These are phyloP conservation scores for Plectosphaerella sp. DNA, from an alignment of 2,329 filamentous ascomycete genomes.

Conservation along the genomic window DNA sequence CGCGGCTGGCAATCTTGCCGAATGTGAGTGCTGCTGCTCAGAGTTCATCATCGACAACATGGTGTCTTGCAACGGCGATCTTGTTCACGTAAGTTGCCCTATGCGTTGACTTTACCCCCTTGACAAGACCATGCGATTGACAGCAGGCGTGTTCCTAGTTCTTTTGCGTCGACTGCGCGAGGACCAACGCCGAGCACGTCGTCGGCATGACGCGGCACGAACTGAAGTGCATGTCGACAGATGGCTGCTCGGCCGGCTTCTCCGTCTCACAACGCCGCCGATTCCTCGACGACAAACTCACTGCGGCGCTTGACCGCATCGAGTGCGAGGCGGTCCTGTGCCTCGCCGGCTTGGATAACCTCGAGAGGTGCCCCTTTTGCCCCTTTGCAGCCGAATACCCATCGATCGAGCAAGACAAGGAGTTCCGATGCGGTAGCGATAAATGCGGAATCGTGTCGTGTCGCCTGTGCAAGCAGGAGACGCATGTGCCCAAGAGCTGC, in stretches of 20 bases:
- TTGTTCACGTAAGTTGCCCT: constrained; percentile 38
- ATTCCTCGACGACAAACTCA: constrained; percentile 54
- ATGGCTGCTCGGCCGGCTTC: constrained; percentile 62
- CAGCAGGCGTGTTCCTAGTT: constrained; percentile 26
- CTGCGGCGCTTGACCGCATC: constrained; percentile 61
- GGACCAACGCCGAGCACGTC: constrained; percentile 59
- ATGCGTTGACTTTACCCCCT: neutral
- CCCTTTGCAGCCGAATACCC: constrained; percentile 72
- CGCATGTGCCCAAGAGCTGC: constrained; percentile 70
- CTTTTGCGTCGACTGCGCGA: constrained; percentile 68
- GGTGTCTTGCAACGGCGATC: constrained; percentile 59
- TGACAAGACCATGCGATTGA: no score
- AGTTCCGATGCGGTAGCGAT: constrained; percentile 67
- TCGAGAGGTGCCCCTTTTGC: constrained; percentile 78
- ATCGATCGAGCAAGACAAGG: constrained; percentile 61
- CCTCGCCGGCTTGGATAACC: constrained; percentile 65
- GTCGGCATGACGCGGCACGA: constrained; percentile 67
- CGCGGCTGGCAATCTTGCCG: constrained; percentile 48
- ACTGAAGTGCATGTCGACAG: constrained; percentile 66
- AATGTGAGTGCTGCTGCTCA: constrained; percentile 71
- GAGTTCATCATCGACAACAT: constrained; percentile 64
- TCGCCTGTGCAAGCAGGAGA: constrained; percentile 61
- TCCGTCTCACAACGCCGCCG: constrained; percentile 45
- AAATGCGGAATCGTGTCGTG: constrained; percentile 63
- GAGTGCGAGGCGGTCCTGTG: constrained; percentile 67